phyloP scores from a whole-genome alignment of 2,329 filamentous ascomycete species.

The Boeremia exigua region DNA sequence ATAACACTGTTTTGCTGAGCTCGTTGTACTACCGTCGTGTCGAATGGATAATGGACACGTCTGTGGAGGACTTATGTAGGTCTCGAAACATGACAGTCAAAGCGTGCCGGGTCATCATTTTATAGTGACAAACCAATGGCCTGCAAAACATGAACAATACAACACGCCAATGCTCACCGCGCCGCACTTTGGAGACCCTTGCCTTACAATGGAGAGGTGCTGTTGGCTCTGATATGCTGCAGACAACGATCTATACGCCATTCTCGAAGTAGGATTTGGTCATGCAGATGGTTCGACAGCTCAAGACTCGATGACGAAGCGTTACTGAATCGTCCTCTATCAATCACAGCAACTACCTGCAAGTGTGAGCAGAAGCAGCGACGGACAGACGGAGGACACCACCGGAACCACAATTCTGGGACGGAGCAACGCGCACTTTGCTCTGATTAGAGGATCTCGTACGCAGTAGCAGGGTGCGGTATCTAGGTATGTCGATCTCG shows the following conservation, averaged over 20 bases:
- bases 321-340: not conserved
- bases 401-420: not conserved
- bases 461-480: not conserved
- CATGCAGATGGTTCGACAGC: not conserved
- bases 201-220: not conserved
- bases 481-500: not conserved
- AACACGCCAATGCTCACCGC: not conserved
- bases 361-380: not conserved
- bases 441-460: not conserved
- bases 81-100: too few species aligned
- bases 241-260: slow-evolving; percentile 1
- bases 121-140: too few species aligned
- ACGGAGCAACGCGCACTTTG: slow-evolving; percentile 4
- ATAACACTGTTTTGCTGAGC: too few species aligned
- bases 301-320: not conserved
- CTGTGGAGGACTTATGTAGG: too few species aligned
- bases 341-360: not conserved
- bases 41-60: too few species aligned
- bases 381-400: not conserved
- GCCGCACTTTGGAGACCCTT: not conserved
- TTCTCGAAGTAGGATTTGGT: not conserved
- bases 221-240: not conserved
- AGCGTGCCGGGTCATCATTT: too few species aligned
- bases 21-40: too few species aligned
- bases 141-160: too few species aligned